A percentile compares a stretch with the other conserved stretches of the same genome.
Evolutionary conservation across 345 rosid species (phyloP).

Genomic region (Aegle marmelos): DNA sequence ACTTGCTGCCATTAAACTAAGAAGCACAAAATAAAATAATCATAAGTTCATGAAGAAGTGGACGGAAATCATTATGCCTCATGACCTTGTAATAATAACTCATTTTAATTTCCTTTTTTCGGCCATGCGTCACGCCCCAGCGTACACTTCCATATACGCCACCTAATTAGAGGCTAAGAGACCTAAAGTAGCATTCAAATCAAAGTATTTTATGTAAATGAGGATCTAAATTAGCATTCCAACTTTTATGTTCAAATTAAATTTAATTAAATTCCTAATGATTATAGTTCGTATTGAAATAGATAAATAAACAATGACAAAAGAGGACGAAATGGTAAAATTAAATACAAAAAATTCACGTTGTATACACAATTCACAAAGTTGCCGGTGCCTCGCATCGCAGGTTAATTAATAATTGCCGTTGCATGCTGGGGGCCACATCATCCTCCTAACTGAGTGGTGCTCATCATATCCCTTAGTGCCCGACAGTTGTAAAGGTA

Average conservation of each 20-base stretch:
- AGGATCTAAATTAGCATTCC: too few species aligned
- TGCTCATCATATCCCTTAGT: constrained; percentile 2
- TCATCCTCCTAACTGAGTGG: background rate
- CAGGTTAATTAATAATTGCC: background rate
- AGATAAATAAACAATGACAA: background rate
- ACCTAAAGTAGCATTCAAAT: background rate
- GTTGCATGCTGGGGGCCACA: background rate
- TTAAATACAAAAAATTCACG: background rate
- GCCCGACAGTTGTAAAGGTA: constrained; percentile 1
- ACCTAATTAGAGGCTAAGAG: background rate
- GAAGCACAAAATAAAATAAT: background rate
- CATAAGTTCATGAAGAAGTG: too few species aligned
- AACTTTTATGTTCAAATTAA: too few species aligned
- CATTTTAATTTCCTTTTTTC: background rate
- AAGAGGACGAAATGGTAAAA: background rate
- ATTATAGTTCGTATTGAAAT: background rate
- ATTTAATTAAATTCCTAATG: too few species aligned
- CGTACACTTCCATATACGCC: background rate
- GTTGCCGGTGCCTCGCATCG: background rate
- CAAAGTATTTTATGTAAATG: too few species aligned
- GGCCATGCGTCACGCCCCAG: background rate
- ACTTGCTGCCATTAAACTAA: too few species aligned
- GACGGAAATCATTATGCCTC: background rate
- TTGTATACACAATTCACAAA: too few species aligned
- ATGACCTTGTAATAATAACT: background rate